Base-by-base conservation (phyloP, 176 grass and related monocot species). In the Coix lacrymajobi region DNA sequence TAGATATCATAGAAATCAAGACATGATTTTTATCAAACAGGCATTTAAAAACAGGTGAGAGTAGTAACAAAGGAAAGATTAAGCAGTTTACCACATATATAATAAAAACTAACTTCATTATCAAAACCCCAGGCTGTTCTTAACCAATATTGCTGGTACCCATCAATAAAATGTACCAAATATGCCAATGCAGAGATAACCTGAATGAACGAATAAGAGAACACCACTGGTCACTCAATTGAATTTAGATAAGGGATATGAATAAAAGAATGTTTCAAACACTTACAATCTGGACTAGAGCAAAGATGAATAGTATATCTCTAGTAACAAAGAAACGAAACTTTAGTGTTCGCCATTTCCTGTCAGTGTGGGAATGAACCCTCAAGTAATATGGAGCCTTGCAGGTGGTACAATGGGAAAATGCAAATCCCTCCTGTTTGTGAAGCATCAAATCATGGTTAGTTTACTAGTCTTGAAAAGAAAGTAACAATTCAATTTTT, bases 311-410 rank as follows among this genome's bases (percentile, higher is more conserved):
- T 75, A 99, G 29, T 90, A 99, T 94, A 84, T 99, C 96, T 70
- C 96, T 92, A 75, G 96, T 99, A 83, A 99, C 96, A 46, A 99
- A 99, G 91, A 99, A 99, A 73, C 91, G 93, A 17, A 99, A 99
- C 78, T 96, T 99, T 45, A 99, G 32, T 41, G 91, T 99, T 87
- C 96, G 86, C 96, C 96, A 99, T 90, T 96, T 99, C 85, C 93
- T 96, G 83, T 99, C 91, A 77, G 91, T 94, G 83, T 99, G 97
- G 65, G 91, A 86, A 88, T 96, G 93, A 84, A 99, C 97, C 80
- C 93, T 96, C 83, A 99, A 81, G 65, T 99, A 94, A 80, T 99
- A 99, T 71, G 97, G 93, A 83, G 93, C 91, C 85, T 99, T 99
- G 91, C 97, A 99, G 73, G 97, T 99, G 70, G 97, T 99, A 81